A percentile compares a stretch with the other conserved stretches of the same genome.
These are phyloP conservation scores for Hymenotorrendiella dingleyae DNA, from an alignment of 2,329 filamentous ascomycete species.

Conservation along the genomic window DNA sequence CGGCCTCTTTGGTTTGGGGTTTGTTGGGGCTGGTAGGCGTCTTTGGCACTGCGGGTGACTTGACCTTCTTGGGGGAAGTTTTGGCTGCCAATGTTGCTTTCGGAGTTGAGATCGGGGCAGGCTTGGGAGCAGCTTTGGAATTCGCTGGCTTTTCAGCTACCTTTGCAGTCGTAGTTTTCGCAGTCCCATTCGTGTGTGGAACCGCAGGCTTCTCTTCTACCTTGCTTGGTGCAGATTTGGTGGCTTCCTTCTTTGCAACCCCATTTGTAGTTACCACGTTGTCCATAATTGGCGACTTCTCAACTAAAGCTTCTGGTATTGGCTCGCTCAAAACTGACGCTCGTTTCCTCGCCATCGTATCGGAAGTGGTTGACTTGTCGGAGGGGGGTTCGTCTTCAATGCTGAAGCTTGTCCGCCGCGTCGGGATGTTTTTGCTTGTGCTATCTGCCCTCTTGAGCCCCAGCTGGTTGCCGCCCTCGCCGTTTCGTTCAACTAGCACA, in stretches of 20 bases:
- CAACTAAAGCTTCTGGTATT: slow-evolving; percentile 26
- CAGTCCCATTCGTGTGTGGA: slow-evolving; percentile 9
- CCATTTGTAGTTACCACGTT: slow-evolving; percentile 13
- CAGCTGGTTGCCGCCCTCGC: slow-evolving; percentile 35
- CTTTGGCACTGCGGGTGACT: slow-evolving; percentile 32
- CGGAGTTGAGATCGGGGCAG: slow-evolving; percentile 22
- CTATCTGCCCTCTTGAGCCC: slow-evolving; percentile 35
- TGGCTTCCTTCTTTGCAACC: slow-evolving; percentile 12
- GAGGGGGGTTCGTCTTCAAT: slow-evolving; percentile 23
- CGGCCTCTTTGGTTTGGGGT: slow-evolving; percentile 1
- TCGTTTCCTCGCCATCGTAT: slow-evolving; percentile 21
- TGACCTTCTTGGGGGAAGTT: slow-evolving; percentile 25
- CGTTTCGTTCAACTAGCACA: slow-evolving; percentile 57
- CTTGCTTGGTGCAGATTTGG: slow-evolving; percentile 9
- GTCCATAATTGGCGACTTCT: slow-evolving; percentile 19
- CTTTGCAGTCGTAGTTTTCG: slow-evolving; percentile 7
- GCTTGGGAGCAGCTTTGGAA: slow-evolving; percentile 14
- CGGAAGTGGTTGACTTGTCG: slow-evolving; percentile 17
- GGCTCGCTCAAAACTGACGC: slow-evolving; percentile 21
- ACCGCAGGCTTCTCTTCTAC: slow-evolving; percentile 6
- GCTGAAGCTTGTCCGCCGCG: slow-evolving; percentile 26
- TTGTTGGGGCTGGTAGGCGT: slow-evolving; percentile 33
- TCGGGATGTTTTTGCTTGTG: slow-evolving; percentile 23
- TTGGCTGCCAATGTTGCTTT: slow-evolving; percentile 23
- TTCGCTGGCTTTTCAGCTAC: slow-evolving; percentile 11